Percentiles rank a stretch among this genome's conserved stretches.
These are phyloP conservation scores for Nitzschia sp. DNA, from an alignment of 108 stramenopile species.

Conservation along the genomic window DNA sequence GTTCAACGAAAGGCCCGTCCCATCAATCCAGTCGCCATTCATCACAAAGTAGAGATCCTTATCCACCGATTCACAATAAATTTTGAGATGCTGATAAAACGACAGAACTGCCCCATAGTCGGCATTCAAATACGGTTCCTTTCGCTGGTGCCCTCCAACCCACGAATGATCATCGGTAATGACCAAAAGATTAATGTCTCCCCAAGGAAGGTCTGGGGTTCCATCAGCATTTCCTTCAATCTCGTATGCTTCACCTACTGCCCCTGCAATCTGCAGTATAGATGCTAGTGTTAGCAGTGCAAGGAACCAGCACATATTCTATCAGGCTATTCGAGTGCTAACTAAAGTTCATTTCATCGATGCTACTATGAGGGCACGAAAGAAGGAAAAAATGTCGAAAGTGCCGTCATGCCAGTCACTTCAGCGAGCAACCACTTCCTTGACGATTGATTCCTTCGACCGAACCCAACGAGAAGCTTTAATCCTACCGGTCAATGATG, in stretches of 20 bases:
- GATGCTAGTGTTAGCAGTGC: neutral
- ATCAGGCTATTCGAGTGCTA: no score
- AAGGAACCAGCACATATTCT: neutral
- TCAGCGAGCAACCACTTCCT: no score
- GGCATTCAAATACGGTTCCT: constrained; percentile 60
- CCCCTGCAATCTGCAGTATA: neutral
- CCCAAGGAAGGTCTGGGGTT: constrained; percentile 34
- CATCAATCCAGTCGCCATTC: constrained; percentile 57
- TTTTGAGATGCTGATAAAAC: constrained; percentile 61
- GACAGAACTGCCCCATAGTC: constrained; percentile 75
- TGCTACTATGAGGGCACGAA: no score
- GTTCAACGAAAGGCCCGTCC: constrained; percentile 49
- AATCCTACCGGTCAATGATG: no score
- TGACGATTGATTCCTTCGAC: no score
- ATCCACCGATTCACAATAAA: constrained; percentile 15
- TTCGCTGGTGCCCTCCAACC: constrained; percentile 55
- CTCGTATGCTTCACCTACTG: neutral
- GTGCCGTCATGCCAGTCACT: no score
- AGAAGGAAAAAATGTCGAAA: no score
- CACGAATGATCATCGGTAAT: constrained; percentile 81
- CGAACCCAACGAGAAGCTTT: no score
- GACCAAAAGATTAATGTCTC: constrained; percentile 70
- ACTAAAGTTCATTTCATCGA: no score
- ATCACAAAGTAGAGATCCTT: constrained; percentile 75
- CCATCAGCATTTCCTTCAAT: neutral